Base-by-base conservation (phyloP, 352 stramenopile species). In the Phytophthora foliorum region DNA sequence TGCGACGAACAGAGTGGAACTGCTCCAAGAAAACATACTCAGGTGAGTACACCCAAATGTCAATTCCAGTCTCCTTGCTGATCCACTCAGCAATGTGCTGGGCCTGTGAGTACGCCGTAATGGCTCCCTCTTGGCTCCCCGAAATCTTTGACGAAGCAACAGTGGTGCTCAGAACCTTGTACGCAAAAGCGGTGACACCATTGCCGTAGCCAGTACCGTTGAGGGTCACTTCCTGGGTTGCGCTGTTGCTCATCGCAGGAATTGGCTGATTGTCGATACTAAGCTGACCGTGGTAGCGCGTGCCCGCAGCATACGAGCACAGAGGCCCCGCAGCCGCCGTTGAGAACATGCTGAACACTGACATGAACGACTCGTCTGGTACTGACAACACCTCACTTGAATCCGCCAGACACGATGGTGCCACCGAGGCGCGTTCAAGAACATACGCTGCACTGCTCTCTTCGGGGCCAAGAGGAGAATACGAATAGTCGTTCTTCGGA, bases 21-120 rank as follows among this genome's bases (percentile, higher is more conserved):
- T 93, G 85, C 56, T 92, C 83, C 57, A 93, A 80, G 57, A 81
- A 92, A 3, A 87, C 66, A 60, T 86, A 90, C 22, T 74, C 72
- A 8, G 74, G 72, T 19, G 85, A 91, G 70, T 92, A 90, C 3
- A 75, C 80, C 85, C 85, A 93, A 6, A 92, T 71, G 48, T 91
- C 81, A 14, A 92, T 66, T n/a, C 80, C 85, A 4, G 78, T 86
- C 54, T 77, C 77, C 3, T 92, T 65, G 31, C 78, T 92, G 55
- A 94, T 90, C 77, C 77, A 94, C 55, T 81, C 57, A 1, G 84
- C 84, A 31, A 87, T 81, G n/a, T 75, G 57, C 17, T 81, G 77
- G 50, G 78, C 80, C 49, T 94, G 86, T 13, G 78, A 69, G 61
- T 90, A 89, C 6, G 74, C 78, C 32, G 54, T 58, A 27, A 80